phyloP scores from a whole-genome alignment of 129 eudicot genomes.

The Lonicera japonica region DNA sequence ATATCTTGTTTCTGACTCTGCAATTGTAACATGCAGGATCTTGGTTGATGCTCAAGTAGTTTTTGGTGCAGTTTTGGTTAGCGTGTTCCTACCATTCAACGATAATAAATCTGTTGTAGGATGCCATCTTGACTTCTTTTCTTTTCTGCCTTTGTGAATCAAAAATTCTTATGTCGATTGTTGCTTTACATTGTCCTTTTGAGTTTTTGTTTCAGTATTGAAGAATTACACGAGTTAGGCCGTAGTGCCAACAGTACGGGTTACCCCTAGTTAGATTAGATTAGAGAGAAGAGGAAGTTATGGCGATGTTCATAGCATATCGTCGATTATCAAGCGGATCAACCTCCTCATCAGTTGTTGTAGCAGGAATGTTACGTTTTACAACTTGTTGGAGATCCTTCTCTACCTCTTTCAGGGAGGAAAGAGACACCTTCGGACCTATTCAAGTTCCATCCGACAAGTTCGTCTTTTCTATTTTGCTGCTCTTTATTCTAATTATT shows the following conservation, averaged over 20 bases:
- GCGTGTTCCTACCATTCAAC: no score
- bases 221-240: slow-evolving; percentile 52
- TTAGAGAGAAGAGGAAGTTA: slow-evolving; percentile 6
- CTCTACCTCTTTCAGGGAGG: slow-evolving; percentile 65
- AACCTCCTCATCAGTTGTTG: slow-evolving; percentile 7
- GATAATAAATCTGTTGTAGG: no score
- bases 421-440: slow-evolving; percentile 90
- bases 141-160: slow-evolving; percentile 2
- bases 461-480: slow-evolving; percentile 33
- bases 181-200: no score
- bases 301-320: slow-evolving; percentile 55
- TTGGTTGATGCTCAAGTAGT: no score
- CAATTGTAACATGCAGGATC: no score
- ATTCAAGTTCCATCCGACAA: slow-evolving; percentile 85
- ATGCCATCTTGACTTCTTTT: not conserved
- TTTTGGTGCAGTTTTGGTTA: no score
- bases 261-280: slow-evolving; percentile 12
- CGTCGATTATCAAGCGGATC: slow-evolving; percentile 57
- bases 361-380: slow-evolving; percentile 17
- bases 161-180: no score
- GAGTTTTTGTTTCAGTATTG: slow-evolving; percentile 9
- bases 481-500: not conserved
- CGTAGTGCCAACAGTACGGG: no score
- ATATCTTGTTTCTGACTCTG: no score
- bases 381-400: slow-evolving; percentile 35